These are phyloP conservation scores for Mikania micrantha DNA, from an alignment of 129 eudicot genomes.

Conservation along the genomic window DNA sequence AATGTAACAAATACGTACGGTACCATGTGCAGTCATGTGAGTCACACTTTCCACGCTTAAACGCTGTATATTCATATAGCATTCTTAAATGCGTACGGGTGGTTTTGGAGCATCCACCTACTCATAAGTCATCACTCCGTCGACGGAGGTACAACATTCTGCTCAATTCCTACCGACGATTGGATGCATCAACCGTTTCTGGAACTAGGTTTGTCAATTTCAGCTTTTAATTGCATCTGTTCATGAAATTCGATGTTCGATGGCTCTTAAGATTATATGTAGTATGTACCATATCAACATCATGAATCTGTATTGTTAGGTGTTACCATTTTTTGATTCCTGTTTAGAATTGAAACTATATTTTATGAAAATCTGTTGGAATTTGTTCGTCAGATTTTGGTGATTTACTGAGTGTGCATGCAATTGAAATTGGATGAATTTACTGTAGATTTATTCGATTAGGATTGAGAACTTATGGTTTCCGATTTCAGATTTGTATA, in stretches of 20 bases:
- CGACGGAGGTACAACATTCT: slow-evolving; percentile 10
- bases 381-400: not conserved
- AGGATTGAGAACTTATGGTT: not conserved
- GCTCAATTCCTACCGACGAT: slow-evolving; percentile 1
- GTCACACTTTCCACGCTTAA: too few species aligned
- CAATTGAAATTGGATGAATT: not conserved
- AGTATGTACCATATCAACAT: not conserved
- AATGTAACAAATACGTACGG: too few species aligned
- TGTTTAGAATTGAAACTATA: not conserved
- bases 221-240: not conserved
- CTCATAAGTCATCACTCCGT: not conserved
- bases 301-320: not conserved
- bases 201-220: slow-evolving; percentile 13
- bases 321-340: not conserved
- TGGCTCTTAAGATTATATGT: not conserved
- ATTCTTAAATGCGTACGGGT: too few species aligned
- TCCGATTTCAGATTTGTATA: not conserved
- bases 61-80: too few species aligned
- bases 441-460: not conserved
- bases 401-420: not conserved
- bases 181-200: slow-evolving; percentile 26
- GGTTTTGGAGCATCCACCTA: too few species aligned
- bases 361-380: not conserved
- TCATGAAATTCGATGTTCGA: not conserved
- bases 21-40: too few species aligned